These are phyloP conservation scores for Barnettozyma californica DNA, from an alignment of 805 yeast genomes.

Conservation along the genomic window DNA sequence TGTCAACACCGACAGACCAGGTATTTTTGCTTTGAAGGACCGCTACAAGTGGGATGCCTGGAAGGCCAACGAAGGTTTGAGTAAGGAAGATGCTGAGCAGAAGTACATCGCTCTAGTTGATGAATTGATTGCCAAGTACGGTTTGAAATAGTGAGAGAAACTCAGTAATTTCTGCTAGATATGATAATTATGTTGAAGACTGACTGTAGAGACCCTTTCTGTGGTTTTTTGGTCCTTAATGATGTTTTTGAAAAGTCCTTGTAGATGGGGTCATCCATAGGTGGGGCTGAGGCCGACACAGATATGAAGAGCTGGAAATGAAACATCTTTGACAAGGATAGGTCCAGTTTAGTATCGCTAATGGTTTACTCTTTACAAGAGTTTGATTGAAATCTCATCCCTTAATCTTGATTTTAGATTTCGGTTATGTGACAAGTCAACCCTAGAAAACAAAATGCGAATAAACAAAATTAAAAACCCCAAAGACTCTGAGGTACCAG, in stretches of 20 bases:
- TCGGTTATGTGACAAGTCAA: no score
- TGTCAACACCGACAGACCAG: conserved; percentile 82
- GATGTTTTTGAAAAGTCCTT: neutral
- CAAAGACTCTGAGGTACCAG: no score
- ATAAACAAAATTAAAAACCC: no score
- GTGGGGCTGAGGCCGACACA: neutral
- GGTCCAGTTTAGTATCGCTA: no score
- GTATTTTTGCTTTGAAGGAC: conserved; percentile 87
- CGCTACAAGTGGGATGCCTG: conserved; percentile 98
- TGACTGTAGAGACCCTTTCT: neutral
- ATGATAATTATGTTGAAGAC: neutral
- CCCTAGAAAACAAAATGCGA: no score
- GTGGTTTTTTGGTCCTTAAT: neutral
- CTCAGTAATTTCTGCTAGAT: neutral
- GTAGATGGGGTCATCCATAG: neutral
- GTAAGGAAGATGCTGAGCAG: conserved; percentile 87
- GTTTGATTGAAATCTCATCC: no score
- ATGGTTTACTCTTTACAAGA: no score
- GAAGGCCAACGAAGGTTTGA: conserved; percentile 79
- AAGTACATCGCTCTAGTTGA: conserved; percentile 63
- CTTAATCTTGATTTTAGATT: no score
- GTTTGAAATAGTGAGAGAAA: conserved; percentile 18
- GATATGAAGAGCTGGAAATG: no score
- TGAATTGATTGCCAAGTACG: conserved; percentile 52
- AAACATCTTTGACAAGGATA: no score